These are phyloP conservation scores for Diaporthe australafricana DNA, from an alignment of 2,329 filamentous ascomycete genomes.

Conservation along the genomic window DNA sequence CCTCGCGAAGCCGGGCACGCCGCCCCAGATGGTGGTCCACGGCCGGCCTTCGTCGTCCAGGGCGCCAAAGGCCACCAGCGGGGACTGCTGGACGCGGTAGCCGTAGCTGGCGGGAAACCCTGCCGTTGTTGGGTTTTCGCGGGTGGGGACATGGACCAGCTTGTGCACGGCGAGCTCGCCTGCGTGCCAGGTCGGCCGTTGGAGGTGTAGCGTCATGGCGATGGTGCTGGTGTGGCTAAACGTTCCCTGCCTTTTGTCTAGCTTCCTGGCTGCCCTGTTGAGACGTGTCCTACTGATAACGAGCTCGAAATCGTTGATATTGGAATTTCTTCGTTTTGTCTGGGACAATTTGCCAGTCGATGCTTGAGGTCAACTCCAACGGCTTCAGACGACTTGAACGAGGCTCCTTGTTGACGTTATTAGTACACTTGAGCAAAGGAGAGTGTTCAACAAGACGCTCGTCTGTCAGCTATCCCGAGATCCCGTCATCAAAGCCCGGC, in stretches of 20 bases:
- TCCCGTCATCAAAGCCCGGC: not conserved
- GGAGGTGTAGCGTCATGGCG: conserved; percentile 28
- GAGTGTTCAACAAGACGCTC: no score
- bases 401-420: not conserved
- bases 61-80: conserved; percentile 79
- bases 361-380: not conserved
- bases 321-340: no score
- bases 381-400: no score
- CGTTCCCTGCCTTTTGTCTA: not conserved
- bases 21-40: conserved; percentile 86
- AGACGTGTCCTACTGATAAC: fast-evolving
- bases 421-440: no score
- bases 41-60: conserved; percentile 73
- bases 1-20: conserved; percentile 74
- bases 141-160: conserved; percentile 66
- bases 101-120: conserved; percentile 72
- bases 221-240: not conserved
- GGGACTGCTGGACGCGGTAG: conserved; percentile 69
- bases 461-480: not conserved
- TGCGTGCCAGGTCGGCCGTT: conserved; percentile 62
- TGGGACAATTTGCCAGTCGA: not conserved
- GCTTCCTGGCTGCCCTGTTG: not conserved
- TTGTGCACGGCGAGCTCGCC: conserved; percentile 76
- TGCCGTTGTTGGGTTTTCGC: conserved; percentile 74
- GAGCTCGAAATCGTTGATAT: not conserved